Evolutionary conservation across 2,329 filamentous ascomycete genomes (phyloP).

Genomic region (Aureobasidium vineae): DNA sequence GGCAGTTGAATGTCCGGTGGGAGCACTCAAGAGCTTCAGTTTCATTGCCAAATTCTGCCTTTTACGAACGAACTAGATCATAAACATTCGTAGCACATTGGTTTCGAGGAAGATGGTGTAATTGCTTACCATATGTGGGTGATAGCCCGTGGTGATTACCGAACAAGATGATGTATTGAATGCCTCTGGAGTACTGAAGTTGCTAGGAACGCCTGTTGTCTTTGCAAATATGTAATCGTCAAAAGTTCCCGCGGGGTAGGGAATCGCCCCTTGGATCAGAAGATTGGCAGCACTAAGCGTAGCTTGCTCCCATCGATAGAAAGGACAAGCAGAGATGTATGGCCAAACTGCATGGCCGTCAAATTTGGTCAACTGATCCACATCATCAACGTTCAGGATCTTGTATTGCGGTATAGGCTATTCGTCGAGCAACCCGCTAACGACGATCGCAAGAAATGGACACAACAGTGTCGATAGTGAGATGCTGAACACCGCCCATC

Average conservation of each 20-base stretch:
- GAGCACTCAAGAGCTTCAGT: no score
- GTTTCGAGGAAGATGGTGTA: no score
- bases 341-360: no score
- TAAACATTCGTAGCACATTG: no score
- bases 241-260: neutral
- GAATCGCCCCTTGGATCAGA: neutral
- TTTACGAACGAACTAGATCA: no score
- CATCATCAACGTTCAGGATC: neutral
- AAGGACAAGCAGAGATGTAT: no score
- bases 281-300: neutral
- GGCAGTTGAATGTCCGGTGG: no score
- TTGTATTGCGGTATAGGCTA: neutral
- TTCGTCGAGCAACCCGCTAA: neutral
- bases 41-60: no score
- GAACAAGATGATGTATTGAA: neutral
- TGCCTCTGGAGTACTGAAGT: neutral
- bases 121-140: neutral
- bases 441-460: neutral
- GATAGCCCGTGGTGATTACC: neutral
- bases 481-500: neutral
- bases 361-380: neutral
- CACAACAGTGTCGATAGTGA: neutral
- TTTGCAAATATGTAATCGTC: no score
- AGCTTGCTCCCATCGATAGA: neutral
- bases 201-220: no score